Evolutionary conservation across 129 eudicot species (phyloP).

Genomic region (Artemisia argyi): DNA sequence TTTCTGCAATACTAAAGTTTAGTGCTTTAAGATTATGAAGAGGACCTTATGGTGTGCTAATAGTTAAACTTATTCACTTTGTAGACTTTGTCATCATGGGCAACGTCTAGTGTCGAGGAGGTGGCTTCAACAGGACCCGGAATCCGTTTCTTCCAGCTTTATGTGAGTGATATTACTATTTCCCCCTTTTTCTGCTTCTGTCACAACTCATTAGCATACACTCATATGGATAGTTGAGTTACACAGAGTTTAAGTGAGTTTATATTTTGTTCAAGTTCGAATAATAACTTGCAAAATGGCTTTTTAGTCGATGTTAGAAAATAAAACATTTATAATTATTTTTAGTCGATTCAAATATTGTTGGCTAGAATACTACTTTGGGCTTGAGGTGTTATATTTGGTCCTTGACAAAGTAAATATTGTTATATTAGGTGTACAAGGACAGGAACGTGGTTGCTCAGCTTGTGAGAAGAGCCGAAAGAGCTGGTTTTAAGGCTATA

Average conservation of each 20-base stretch:
- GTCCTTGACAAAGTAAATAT: background rate
- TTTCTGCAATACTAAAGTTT: background rate
- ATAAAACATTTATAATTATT: no score
- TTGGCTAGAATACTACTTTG: no score
- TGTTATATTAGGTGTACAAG: slow-evolving; percentile 71
- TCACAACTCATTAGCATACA: background rate
- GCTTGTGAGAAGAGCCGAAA: slow-evolving; percentile 94
- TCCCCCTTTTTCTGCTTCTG: background rate
- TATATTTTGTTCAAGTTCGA: no score
- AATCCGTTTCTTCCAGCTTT: slow-evolving; percentile 96
- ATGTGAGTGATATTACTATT: slow-evolving; percentile 50
- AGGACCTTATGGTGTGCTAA: background rate
- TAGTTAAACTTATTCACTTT: background rate
- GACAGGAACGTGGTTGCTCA: slow-evolving; percentile 88
- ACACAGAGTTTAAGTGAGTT: no score
- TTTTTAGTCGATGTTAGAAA: no score
- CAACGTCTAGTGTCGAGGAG: slow-evolving; percentile 47
- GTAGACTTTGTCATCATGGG: slow-evolving; percentile 45
- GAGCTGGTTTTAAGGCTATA: slow-evolving; percentile 91
- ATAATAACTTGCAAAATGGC: no score
- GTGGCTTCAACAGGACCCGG: slow-evolving; percentile 77
- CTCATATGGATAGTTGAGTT: background rate
- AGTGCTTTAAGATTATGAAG: background rate
- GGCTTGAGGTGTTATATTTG: background rate
- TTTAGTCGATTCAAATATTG: no score